These are phyloP conservation scores for Beauveria asiatica DNA, from an alignment of 2,329 filamentous ascomycete species.

Conservation along the genomic window DNA sequence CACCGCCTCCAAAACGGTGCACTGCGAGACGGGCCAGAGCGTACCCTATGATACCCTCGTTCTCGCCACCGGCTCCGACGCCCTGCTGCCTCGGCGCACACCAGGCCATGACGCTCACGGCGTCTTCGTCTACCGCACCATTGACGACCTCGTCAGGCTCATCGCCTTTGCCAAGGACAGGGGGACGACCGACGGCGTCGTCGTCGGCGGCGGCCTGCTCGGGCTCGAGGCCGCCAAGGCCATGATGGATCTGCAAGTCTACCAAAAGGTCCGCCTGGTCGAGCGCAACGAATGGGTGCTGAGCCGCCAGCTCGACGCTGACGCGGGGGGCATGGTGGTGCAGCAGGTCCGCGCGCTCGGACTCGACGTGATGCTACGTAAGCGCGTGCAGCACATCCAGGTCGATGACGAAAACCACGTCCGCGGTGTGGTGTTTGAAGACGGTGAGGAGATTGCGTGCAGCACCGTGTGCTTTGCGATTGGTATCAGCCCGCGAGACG, in stretches of 20 bases:
- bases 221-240: conserved; percentile 86
- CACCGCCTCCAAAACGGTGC: conserved; percentile 9
- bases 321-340: conserved; percentile 73
- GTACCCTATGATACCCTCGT: conserved; percentile 70
- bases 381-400: conserved; percentile 63
- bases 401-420: conserved; percentile 60
- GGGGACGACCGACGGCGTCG: conserved; percentile 61
- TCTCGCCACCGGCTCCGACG: conserved; percentile 73
- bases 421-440: conserved; percentile 68
- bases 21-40: conserved; percentile 19
- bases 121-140: conserved; percentile 70
- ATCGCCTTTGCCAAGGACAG: conserved; percentile 62
- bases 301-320: conserved; percentile 70
- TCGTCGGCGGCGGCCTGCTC: conserved; percentile 77
- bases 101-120: conserved; percentile 74
- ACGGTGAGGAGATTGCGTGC: conserved; percentile 68
- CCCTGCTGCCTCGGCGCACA: conserved; percentile 58
- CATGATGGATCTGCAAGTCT: conserved; percentile 77
- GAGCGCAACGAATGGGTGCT: conserved; percentile 79
- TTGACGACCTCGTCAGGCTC: conserved; percentile 29
- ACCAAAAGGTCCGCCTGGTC: conserved; percentile 65
- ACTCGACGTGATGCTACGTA: conserved; percentile 70
- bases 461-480: conserved; percentile 85
- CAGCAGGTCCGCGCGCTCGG: conserved; percentile 74
- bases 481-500: conserved; percentile 73